Conservation (phyloP, 805 yeast species). For the Cephaloascus fragrans region DNA sequence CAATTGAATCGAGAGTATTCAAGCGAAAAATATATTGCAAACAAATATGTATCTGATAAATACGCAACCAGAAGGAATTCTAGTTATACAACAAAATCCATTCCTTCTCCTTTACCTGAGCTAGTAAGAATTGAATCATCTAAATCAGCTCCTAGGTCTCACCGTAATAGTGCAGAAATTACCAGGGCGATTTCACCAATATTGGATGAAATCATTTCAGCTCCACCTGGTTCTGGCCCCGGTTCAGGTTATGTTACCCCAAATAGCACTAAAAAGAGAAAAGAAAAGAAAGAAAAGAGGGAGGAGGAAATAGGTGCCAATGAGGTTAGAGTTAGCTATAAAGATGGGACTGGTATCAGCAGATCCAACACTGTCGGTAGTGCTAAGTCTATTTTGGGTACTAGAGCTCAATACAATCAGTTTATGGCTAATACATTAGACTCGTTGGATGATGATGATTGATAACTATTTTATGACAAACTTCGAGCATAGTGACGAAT, state of each 20-base stretch:
- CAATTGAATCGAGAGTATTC: too few species aligned
- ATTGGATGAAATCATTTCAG: background rate
- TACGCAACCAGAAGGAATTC: background rate
- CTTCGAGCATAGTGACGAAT: too few species aligned
- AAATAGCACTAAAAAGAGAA: background rate
- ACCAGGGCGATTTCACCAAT: background rate
- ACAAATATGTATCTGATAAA: too few species aligned
- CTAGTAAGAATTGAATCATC: background rate
- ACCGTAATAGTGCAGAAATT: background rate
- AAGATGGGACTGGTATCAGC: slow-evolving; percentile 4
- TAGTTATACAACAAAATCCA: background rate
- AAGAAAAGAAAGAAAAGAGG: background rate
- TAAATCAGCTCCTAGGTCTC: background rate
- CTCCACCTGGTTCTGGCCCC: too few species aligned
- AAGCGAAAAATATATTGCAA: background rate
- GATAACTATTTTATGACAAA: too few species aligned
- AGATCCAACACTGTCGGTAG: slow-evolving; percentile 21
- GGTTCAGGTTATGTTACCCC: too few species aligned
- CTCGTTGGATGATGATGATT: background rate
- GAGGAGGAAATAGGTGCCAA: slow-evolving; percentile 27
- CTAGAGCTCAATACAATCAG: slow-evolving; percentile 25
- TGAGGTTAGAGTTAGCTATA: slow-evolving; percentile 13
- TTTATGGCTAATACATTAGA: slow-evolving; percentile 21
- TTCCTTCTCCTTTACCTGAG: background rate
- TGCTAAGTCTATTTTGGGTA: slow-evolving; percentile 26